Evolutionary conservation across 1,284 basidiomycete species (phyloP).

Genomic region (Apiotrichum siamense): DNA sequence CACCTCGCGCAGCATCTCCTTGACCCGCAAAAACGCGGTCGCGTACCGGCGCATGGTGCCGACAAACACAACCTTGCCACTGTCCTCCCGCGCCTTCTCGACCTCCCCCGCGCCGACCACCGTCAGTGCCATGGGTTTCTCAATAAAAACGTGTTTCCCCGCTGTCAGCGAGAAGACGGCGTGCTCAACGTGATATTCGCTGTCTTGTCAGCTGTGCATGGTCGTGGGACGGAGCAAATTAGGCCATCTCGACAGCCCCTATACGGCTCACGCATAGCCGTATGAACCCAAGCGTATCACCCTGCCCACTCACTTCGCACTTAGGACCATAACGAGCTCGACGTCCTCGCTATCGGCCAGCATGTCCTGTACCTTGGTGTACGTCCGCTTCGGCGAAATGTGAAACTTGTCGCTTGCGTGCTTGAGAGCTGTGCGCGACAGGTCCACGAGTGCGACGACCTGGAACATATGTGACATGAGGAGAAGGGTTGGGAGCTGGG

Average conservation of each 20-base stretch:
- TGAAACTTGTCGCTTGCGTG: slow-evolving; percentile 39
- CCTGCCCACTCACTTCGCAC: slow-evolving; percentile 17
- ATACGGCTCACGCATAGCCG: no score
- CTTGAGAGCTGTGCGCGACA: slow-evolving; percentile 26
- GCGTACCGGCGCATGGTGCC: slow-evolving; percentile 49
- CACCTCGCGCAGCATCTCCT: slow-evolving; percentile 26
- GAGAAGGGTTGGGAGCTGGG: slow-evolving; percentile 19
- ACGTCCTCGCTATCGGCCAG: slow-evolving; percentile 25
- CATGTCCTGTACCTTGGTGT: slow-evolving; percentile 21
- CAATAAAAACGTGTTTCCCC: slow-evolving; percentile 36
- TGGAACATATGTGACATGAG: slow-evolving; percentile 18
- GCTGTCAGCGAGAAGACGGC: slow-evolving; percentile 16
- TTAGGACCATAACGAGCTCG: slow-evolving; percentile 37
- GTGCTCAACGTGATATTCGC: slow-evolving; percentile 17
- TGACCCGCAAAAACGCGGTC: slow-evolving; percentile 39
- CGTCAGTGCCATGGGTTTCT: slow-evolving; percentile 38
- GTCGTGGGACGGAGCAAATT: no score
- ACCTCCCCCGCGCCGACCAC: slow-evolving; percentile 24
- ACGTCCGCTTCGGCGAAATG: slow-evolving; percentile 12
- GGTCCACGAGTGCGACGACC: slow-evolving; percentile 38
- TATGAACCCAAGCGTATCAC: neutral
- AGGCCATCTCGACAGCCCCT: no score
- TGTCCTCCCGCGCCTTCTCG: slow-evolving; percentile 17
- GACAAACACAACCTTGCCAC: slow-evolving; percentile 29
- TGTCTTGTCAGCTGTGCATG: no score